Percentiles rank a stretch among this genome's conserved stretches.
Evolutionary conservation across 1,284 basidiomycete species (phyloP).

Genomic region (Ceratobasidium sp.): DNA sequence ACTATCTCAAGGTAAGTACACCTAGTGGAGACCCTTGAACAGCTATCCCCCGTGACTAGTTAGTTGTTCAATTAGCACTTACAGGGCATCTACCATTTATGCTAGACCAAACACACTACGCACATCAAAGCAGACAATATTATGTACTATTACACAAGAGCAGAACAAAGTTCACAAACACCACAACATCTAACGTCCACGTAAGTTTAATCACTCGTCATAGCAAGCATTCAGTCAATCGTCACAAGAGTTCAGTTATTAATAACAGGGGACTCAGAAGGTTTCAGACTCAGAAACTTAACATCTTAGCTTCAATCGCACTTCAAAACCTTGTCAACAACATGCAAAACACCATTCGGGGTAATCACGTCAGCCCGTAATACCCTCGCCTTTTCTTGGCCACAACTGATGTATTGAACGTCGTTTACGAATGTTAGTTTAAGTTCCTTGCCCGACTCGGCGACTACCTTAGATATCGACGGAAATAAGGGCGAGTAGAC

Average conservation of each 20-base stretch:
- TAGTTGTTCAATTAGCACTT: too few relatives aligned
- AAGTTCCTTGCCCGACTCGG: conserved; percentile 13
- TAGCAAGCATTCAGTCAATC: not conserved
- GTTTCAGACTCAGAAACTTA: not conserved
- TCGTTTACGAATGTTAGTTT: not conserved
- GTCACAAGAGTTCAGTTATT: not conserved
- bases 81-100: too few relatives aligned
- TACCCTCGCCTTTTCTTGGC: not conserved
- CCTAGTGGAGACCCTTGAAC: too few relatives aligned
- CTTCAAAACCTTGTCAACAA: conserved; percentile 24
- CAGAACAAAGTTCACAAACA: too few relatives aligned
- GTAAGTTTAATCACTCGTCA: too few relatives aligned
- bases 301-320: not conserved
- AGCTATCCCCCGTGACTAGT: too few relatives aligned
- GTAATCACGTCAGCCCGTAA: conserved; percentile 9
- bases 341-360: conserved; percentile 9
- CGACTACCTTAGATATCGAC: not conserved
- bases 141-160: too few relatives aligned
- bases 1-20: too few relatives aligned
- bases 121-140: too few relatives aligned
- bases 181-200: too few relatives aligned
- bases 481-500: not conserved
- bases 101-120: too few relatives aligned
- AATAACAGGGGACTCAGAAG: not conserved
- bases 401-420: not conserved